These are phyloP conservation scores for Chaetomidium leptoderma DNA, from an alignment of 495 filamentous ascomycete species.

Conservation along the genomic window DNA sequence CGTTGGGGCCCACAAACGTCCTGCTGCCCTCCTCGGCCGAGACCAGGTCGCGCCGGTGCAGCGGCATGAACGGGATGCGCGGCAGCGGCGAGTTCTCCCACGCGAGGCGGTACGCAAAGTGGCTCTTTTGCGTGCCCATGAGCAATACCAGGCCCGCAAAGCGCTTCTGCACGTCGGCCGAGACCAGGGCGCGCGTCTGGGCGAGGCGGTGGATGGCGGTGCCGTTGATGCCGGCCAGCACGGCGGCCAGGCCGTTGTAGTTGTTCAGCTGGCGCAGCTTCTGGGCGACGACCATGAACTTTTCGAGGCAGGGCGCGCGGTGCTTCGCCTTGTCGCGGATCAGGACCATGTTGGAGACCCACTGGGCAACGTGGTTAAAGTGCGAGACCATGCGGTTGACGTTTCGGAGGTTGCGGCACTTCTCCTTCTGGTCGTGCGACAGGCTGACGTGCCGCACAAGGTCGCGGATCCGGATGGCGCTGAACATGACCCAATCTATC, in stretches of 20 bases:
- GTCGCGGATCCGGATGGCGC: conserved; percentile 91
- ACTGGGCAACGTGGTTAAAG: conserved; percentile 92
- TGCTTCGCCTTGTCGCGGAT: conserved; percentile 96
- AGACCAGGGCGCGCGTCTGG: conserved; percentile 76
- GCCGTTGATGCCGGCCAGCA: conserved; percentile 88
- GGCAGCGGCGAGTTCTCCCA: conserved; percentile 92
- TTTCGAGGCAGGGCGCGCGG: conserved; percentile 81
- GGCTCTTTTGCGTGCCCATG: conserved; percentile 86
- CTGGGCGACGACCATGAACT: conserved; percentile 83
- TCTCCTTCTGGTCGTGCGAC: conserved; percentile 64
- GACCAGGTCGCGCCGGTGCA: conserved; percentile 83
- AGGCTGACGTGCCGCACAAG: conserved; percentile 85
- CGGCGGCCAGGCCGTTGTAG: conserved; percentile 90
- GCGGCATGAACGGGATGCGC: conserved; percentile 89
- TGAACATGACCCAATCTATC: conserved; percentile 96
- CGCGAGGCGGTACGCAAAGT: conserved; percentile 90
- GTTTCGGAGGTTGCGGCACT: conserved; percentile 72
- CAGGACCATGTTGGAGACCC: conserved; percentile 86
- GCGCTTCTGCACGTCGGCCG: conserved; percentile 62
- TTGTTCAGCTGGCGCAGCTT: conserved; percentile 90
- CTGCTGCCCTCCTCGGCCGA: conserved; percentile 87
- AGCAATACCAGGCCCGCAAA: conserved; percentile 86
- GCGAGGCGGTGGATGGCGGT: conserved; percentile 80
- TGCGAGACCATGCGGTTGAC: conserved; percentile 92
- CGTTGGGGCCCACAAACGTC: conserved; percentile 74